Evolutionary conservation across 805 yeast genomes (phyloP).

Genomic region (Limtongia smithiae): DNA sequence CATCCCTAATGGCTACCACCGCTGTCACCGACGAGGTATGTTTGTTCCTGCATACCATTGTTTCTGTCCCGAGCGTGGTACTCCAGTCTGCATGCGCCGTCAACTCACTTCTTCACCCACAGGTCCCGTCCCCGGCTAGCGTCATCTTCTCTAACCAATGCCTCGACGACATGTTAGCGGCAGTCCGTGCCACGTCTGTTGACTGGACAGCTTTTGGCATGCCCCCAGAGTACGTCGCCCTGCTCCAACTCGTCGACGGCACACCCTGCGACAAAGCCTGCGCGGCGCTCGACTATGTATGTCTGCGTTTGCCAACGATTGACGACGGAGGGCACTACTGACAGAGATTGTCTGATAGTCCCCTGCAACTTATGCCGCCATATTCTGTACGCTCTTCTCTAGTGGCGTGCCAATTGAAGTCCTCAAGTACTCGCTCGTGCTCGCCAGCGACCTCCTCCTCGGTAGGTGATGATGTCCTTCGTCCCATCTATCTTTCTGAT

Average conservation of each 20-base stretch:
- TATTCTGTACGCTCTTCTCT: constrained; percentile 43
- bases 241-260: constrained; percentile 52
- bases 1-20: constrained; percentile 5
- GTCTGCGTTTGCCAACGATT: no score
- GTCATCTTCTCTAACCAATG: constrained; percentile 60
- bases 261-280: constrained; percentile 32
- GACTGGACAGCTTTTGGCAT: constrained; percentile 90
- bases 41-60: neutral
- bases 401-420: constrained; percentile 59
- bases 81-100: no score
- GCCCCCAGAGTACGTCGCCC: constrained; percentile 62
- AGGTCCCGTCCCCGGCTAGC: constrained; percentile 30
- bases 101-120: neutral
- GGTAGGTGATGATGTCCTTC: no score
- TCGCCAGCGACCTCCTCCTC: constrained; percentile 52
- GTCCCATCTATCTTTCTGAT: no score
- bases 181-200: constrained; percentile 66
- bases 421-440: constrained; percentile 59
- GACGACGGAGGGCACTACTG: no score
- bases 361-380: constrained; percentile 13
- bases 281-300: constrained; percentile 14
- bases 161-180: constrained; percentile 51
- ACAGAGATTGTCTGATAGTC: no score
- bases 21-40: constrained; percentile 9
- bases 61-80: no score